Evolutionary conservation across 371 early-diverging fungal species (phyloP).

Genomic region (Gilbertella persicaria): DNA sequence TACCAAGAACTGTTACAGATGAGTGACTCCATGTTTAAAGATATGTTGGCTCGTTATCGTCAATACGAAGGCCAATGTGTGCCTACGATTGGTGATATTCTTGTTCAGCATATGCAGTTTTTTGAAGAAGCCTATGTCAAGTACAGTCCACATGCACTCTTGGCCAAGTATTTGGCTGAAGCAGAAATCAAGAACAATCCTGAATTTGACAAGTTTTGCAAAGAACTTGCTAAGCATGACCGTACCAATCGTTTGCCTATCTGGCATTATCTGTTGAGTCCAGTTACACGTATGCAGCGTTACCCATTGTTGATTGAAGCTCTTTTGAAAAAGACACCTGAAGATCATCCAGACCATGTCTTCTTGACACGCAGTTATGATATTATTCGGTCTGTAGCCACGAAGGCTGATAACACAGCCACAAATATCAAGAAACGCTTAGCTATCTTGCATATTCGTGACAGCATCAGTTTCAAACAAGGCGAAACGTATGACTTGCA

Average conservation of each 20-base stretch:
- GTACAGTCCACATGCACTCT: constrained; percentile 87
- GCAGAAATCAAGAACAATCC: constrained; percentile 70
- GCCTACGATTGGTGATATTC: constrained; percentile 84
- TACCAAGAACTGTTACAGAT: constrained; percentile 71
- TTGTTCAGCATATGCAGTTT: constrained; percentile 70
- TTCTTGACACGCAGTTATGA: constrained; percentile 75
- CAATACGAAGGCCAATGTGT: constrained; percentile 69
- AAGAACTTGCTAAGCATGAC: constrained; percentile 62
- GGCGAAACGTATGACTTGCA: constrained; percentile 67
- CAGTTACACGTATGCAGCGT: constrained; percentile 88
- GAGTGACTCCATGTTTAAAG: constrained; percentile 72
- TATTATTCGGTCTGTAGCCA: constrained; percentile 43
- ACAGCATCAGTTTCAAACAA: constrained; percentile 50
- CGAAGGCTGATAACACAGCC: constrained; percentile 39
- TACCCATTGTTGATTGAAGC: constrained; percentile 87
- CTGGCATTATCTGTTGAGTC: constrained; percentile 57
- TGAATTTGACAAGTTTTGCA: constrained; percentile 71
- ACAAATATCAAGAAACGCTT: constrained; percentile 31
- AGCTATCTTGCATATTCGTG: constrained; percentile 37
- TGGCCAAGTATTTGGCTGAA: constrained; percentile 80
- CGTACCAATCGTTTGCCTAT: constrained; percentile 68
- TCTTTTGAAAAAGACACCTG: constrained; percentile 83
- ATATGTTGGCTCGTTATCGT: constrained; percentile 64
- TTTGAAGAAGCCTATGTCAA: constrained; percentile 82
- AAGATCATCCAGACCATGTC: constrained; percentile 79